Conservation (phyloP, 2,329 filamentous ascomycete genomes). For the Fusarium continuum region DNA sequence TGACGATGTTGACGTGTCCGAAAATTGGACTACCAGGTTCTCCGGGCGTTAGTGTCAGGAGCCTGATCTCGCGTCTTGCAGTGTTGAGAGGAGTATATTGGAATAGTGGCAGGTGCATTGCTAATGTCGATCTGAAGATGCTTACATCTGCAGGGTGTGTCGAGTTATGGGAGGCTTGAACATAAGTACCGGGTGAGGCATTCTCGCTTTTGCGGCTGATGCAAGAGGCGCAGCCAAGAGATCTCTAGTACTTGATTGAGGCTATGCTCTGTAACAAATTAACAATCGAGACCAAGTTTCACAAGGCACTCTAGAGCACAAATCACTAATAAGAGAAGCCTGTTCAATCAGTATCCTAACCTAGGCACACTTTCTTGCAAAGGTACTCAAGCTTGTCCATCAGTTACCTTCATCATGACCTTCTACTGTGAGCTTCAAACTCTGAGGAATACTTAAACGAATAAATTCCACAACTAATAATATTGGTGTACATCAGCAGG, state of each 20-base stretch:
- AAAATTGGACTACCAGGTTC: background rate
- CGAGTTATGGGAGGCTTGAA: background rate
- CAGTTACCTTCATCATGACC: no score
- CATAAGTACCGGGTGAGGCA: background rate
- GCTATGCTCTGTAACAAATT: no score
- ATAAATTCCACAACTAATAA: constrained; percentile 21
- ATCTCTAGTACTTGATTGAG: background rate
- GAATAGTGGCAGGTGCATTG: background rate
- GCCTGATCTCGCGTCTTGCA: background rate
- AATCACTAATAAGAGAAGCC: no score
- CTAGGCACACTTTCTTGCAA: no score
- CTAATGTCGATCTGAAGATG: background rate
- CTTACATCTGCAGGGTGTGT: background rate
- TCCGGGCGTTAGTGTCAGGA: background rate
- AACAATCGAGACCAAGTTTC: no score
- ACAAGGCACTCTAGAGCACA: no score
- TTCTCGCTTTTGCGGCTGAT: no score
- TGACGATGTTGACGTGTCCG: background rate
- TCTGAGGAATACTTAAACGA: background rate
- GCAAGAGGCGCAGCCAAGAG: background rate
- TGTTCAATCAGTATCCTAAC: no score
- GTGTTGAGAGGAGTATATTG: background rate
- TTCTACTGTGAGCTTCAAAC: no score
- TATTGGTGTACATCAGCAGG: constrained; percentile 26
- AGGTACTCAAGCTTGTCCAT: no score